A percentile compares a stretch with the other conserved stretches of the same genome.
Evolutionary conservation across 768 basidiomycete genomes (phyloP).

Genomic region (Cubamyces lactineus): DNA sequence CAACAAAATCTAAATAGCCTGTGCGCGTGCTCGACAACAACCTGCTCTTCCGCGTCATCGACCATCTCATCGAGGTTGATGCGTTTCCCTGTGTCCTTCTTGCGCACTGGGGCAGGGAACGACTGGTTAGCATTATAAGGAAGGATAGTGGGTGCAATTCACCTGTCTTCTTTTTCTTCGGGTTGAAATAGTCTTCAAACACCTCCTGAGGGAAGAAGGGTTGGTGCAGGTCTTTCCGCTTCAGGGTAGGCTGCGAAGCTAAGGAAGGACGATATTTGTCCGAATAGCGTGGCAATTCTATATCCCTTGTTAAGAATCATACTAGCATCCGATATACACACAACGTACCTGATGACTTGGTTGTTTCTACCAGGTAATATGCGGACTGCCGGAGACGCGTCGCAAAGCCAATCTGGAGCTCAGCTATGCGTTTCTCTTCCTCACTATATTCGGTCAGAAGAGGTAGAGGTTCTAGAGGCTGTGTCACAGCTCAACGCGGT

Average conservation of each 20-base stretch:
- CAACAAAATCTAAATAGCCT: not conserved
- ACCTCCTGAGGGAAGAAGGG: slow-evolving; percentile 80
- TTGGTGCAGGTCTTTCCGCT: slow-evolving; percentile 68
- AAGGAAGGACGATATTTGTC: slow-evolving; percentile 78
- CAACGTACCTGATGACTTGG: slow-evolving; percentile 59
- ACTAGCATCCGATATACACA: not conserved
- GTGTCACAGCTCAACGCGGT: slow-evolving; percentile 38
- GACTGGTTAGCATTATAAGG: not conserved
- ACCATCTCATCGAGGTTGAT: slow-evolving; percentile 70
- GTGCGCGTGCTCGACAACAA: slow-evolving; percentile 26
- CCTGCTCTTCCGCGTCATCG: slow-evolving; percentile 66
- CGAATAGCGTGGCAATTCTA: slow-evolving; percentile 80
- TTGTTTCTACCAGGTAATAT: slow-evolving; percentile 75
- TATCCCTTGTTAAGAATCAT: slow-evolving; percentile 6
- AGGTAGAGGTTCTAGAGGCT: slow-evolving; percentile 70
- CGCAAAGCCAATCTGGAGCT: slow-evolving; percentile 69
- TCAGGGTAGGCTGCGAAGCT: slow-evolving; percentile 64
- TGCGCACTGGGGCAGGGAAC: slow-evolving; percentile 20
- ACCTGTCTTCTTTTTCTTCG: slow-evolving; percentile 53
- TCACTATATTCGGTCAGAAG: slow-evolving; percentile 65
- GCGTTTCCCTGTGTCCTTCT: slow-evolving; percentile 42
- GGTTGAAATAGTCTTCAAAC: slow-evolving; percentile 81
- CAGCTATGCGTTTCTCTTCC: slow-evolving; percentile 67
- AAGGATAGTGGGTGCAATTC: not conserved
- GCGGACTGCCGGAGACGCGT: slow-evolving; percentile 66